Conservation (phyloP, 2,329 filamentous ascomycete species). For the Cladophialophora exuberans region DNA sequence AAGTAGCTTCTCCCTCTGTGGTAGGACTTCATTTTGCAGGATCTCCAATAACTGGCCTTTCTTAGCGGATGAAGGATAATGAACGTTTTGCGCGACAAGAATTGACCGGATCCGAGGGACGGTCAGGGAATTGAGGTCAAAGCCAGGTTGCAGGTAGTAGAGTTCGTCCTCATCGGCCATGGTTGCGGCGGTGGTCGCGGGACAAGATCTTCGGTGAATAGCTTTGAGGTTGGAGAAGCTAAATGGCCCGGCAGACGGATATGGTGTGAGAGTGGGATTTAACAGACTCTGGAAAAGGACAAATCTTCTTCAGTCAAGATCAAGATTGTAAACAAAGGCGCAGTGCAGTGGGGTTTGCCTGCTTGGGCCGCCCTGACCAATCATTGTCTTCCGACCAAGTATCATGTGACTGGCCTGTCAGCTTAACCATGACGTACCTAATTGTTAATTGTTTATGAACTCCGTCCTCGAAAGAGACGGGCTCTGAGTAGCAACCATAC, state of each 20-base stretch:
- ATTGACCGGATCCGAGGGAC: constrained; percentile 88
- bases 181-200: constrained; percentile 10
- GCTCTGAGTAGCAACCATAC: no score
- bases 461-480: no score
- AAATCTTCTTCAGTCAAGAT: background rate
- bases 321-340: constrained; percentile 15
- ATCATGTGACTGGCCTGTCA: background rate
- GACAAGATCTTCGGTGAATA: no score
- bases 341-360: background rate
- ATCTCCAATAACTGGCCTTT: constrained; percentile 85
- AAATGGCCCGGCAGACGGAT: no score
- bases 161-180: constrained; percentile 61
- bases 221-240: no score
- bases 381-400: background rate
- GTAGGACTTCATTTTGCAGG: constrained; percentile 76
- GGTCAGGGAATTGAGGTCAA: constrained; percentile 81
- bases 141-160: constrained; percentile 84
- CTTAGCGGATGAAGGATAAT: constrained; percentile 87
- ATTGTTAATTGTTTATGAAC: no score
- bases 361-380: background rate
- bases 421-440: no score
- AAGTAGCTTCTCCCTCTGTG: constrained; percentile 77
- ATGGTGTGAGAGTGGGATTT: no score
- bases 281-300: no score
- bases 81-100: constrained; percentile 82